Percentiles rank a stretch among this genome's conserved stretches.
These are phyloP conservation scores for Sedum album DNA, from an alignment of 164 flowering plant genomes.

Conservation along the genomic window DNA sequence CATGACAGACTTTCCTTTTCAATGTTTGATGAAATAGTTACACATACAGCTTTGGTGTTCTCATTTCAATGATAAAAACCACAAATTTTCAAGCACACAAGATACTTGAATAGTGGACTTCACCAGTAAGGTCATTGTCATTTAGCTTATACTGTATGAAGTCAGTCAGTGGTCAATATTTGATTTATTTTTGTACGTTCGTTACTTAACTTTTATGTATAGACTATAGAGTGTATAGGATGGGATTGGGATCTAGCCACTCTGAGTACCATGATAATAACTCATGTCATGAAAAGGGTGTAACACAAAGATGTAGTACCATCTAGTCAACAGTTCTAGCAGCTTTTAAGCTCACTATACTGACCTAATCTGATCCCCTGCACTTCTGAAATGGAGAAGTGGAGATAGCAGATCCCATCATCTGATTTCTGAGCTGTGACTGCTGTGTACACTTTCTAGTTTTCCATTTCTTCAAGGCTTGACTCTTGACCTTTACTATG, in stretches of 20 bases:
- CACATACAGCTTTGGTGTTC: background rate
- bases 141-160: background rate
- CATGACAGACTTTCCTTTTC: background rate
- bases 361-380: background rate
- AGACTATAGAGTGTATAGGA: background rate
- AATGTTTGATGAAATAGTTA: background rate
- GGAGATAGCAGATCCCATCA: background rate
- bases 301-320: background rate
- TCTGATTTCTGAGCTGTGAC: too few species aligned
- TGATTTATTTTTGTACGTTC: background rate
- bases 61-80: background rate
- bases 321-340: background rate
- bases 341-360: constrained; percentile 1
- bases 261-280: background rate
- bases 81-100: too few species aligned
- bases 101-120: too few species aligned
- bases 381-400: background rate
- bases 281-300: constrained; percentile 1
- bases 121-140: background rate
- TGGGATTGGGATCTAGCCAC: background rate
- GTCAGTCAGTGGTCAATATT: background rate
- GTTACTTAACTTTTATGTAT: background rate
- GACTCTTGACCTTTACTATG: too few species aligned
- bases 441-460: background rate
- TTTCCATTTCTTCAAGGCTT: background rate